These are phyloP conservation scores for Colletotrichum lupini DNA, from an alignment of 2,329 filamentous ascomycete species.

Conservation along the genomic window DNA sequence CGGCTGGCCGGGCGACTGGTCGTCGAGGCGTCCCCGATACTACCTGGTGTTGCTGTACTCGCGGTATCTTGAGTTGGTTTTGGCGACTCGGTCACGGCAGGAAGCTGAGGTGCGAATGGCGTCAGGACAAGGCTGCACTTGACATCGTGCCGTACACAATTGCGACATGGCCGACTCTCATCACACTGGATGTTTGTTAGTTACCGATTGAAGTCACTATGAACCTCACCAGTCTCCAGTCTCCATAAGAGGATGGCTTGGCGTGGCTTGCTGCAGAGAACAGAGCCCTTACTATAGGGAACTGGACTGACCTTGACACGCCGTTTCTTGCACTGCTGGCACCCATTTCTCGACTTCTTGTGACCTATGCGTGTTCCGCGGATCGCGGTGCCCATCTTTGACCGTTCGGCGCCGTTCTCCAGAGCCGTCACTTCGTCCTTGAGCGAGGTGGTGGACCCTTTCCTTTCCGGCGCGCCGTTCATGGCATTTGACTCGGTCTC, in stretches of 20 bases:
- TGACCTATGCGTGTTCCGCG: conserved; percentile 32
- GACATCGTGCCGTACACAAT: conserved; percentile 31
- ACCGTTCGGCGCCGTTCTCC: background rate
- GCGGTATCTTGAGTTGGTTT: conserved; percentile 11
- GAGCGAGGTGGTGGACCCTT: conserved; percentile 21
- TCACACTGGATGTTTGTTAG: conserved; percentile 28
- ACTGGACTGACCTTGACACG: conserved; percentile 30
- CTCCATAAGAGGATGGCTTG: background rate
- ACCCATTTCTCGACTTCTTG: conserved; percentile 33
- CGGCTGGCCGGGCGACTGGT: conserved; percentile 18
- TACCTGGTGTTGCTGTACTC: conserved; percentile 21
- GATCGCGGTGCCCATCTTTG: background rate
- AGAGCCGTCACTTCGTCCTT: conserved; percentile 17
- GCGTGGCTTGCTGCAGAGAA: background rate
- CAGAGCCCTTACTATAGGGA: background rate
- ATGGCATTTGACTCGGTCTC: conserved; percentile 5
- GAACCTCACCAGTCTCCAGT: too few relatives aligned
- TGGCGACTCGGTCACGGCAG: conserved; percentile 23
- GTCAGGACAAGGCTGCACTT: conserved; percentile 29
- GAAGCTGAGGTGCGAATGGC: conserved; percentile 14
- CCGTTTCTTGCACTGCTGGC: conserved; percentile 33
- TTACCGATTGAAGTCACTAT: background rate
- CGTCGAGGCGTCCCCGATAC: conserved; percentile 17
- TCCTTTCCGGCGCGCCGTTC: conserved; percentile 15
- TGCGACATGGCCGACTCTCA: conserved; percentile 28